A percentile compares a stretch with the other conserved stretches of the same genome.
Conservation (phyloP, 176 grass and related monocot species). For the Tuctoria greenei region DNA sequence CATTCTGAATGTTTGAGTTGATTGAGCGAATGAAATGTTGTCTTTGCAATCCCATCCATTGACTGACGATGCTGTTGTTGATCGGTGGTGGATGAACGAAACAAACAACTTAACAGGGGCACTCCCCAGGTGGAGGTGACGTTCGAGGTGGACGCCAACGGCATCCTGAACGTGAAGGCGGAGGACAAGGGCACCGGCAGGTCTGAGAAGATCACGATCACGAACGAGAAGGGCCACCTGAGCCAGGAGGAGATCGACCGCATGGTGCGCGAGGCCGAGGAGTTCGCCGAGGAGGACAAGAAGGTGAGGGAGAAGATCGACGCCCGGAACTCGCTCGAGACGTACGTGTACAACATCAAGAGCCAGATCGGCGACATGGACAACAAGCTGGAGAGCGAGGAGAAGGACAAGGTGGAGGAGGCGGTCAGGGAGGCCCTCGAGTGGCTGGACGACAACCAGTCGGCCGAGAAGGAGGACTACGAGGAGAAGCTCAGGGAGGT, state of each 20-base stretch:
- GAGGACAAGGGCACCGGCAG: conserved; percentile 70
- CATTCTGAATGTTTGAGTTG: no score
- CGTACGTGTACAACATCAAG: conserved; percentile 80
- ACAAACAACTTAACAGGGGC: conserved; percentile 54
- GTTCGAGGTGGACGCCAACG: conserved; percentile 69
- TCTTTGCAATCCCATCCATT: neutral
- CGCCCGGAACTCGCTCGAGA: conserved; percentile 66
- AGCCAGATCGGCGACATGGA: conserved; percentile 67
- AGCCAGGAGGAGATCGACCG: conserved; percentile 82
- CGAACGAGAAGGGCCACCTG: conserved; percentile 67
- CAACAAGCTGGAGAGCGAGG: conserved; percentile 75
- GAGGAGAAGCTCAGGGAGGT: conserved; percentile 83
- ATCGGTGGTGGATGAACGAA: neutral
- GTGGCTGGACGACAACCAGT: conserved; percentile 74
- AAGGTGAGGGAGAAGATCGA: conserved; percentile 71
- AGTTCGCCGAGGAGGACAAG: conserved; percentile 70
- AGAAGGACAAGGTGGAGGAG: conserved; percentile 79
- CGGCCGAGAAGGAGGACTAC: conserved; percentile 67
- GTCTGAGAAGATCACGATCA: conserved; percentile 79
- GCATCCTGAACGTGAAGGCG: conserved; percentile 64
- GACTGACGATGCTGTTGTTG: neutral
- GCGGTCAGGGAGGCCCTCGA: conserved; percentile 65
- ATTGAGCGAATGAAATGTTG: no score
- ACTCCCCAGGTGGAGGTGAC: conserved; percentile 64
- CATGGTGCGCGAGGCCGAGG: conserved; percentile 69